phyloP scores from a whole-genome alignment of 345 rosid species.

The Cardamine chenopodiifolia region DNA sequence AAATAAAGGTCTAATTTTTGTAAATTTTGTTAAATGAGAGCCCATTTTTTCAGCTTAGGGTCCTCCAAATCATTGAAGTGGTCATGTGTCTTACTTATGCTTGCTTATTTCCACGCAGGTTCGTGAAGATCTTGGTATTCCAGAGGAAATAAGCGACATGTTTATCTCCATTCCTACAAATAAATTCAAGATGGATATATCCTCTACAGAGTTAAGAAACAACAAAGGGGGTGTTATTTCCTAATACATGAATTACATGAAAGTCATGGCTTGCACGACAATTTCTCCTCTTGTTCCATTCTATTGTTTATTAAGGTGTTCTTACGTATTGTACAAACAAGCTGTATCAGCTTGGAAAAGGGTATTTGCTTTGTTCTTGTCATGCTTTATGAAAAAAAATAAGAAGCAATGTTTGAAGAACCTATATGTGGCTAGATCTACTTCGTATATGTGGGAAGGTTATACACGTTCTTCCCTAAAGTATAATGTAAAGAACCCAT shows the following conservation, averaged over 20 bases:
- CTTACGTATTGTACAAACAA: neutral
- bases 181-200: constrained; percentile 65
- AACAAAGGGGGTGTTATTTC: constrained; percentile 20
- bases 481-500: too few species aligned
- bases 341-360: neutral
- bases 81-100: neutral
- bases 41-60: too few species aligned
- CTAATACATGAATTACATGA: neutral
- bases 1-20: too few species aligned
- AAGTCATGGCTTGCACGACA: neutral
- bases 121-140: constrained; percentile 75
- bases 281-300: neutral
- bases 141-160: constrained; percentile 63
- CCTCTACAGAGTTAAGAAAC: constrained; percentile 73
- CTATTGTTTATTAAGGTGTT: too few species aligned
- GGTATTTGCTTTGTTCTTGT: too few species aligned
- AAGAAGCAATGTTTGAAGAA: too few species aligned
- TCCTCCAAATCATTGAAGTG: too few species aligned
- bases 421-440: too few species aligned
- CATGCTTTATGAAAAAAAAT: too few species aligned
- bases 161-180: constrained; percentile 68
- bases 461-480: too few species aligned
- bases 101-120: constrained; percentile 49
- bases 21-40: too few species aligned
- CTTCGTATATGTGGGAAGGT: too few species aligned